These are phyloP conservation scores for Acer negundo DNA, from an alignment of 345 rosid genomes.

Conservation along the genomic window DNA sequence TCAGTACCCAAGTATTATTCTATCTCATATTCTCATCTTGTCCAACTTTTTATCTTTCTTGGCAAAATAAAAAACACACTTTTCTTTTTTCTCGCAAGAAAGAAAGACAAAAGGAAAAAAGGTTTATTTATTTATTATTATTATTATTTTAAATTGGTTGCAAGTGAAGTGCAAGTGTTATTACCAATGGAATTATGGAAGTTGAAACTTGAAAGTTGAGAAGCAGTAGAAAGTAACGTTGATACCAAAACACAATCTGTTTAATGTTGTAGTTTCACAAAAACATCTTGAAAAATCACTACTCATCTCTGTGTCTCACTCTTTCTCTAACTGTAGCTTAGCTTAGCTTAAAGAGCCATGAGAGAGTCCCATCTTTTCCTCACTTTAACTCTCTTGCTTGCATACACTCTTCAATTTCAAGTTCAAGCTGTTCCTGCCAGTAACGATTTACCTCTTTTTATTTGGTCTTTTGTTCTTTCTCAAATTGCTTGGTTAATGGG, in stretches of 20 bases:
- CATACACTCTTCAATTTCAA: slow-evolving; percentile 42
- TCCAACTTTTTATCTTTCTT: slow-evolving; percentile 11
- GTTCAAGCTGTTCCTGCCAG: slow-evolving; percentile 84
- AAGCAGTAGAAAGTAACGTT: not conserved
- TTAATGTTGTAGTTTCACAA: not conserved
- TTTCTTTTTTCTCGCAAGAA: not conserved
- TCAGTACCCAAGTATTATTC: too few relatives aligned
- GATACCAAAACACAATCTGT: not conserved
- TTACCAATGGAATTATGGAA: too few relatives aligned
- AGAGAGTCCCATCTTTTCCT: slow-evolving; percentile 37
- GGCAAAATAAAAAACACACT: not conserved
- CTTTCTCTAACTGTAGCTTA: not conserved
- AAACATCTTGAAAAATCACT: not conserved
- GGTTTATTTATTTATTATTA: too few relatives aligned
- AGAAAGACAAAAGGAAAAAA: not conserved
- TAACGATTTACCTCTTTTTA: slow-evolving; percentile 17
- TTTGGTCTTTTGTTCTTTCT: not conserved
- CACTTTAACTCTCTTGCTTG: slow-evolving; percentile 29
- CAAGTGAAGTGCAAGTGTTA: not conserved
- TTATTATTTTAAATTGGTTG: too few relatives aligned
- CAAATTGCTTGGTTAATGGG: not conserved
- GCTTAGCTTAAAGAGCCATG: slow-evolving; percentile 35
- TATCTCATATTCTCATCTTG: too few relatives aligned
- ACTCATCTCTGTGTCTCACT: slow-evolving; percentile 1
- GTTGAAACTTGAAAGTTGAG: not conserved